Evolutionary conservation across 208 protist species (phyloP).

Genomic region (Lotmaria passim): DNA sequence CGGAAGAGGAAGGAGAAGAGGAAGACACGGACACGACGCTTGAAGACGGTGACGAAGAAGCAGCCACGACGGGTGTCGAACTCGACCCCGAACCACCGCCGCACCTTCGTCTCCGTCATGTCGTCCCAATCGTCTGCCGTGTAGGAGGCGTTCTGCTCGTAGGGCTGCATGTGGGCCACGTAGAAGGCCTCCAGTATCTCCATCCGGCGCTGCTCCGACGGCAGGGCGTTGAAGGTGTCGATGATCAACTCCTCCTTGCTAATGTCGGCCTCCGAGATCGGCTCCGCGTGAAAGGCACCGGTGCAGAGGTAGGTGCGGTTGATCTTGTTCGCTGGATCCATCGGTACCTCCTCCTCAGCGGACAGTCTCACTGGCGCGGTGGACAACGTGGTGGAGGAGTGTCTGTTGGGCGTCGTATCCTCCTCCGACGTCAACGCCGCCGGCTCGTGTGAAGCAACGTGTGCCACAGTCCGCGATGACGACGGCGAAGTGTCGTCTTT

Average conservation of each 20-base stretch:
- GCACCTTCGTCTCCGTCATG: slow-evolving; percentile 40
- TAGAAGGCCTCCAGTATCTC: slow-evolving; percentile 53
- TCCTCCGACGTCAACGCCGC: neutral
- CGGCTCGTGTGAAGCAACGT: neutral
- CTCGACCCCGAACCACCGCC: slow-evolving; percentile 39
- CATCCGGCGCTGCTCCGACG: slow-evolving; percentile 35
- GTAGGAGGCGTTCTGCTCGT: slow-evolving; percentile 50
- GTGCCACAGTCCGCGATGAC: slow-evolving; percentile 2
- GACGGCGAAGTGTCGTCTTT: neutral
- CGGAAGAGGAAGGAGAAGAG: slow-evolving; percentile 59
- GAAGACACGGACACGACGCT: slow-evolving; percentile 48
- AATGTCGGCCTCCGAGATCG: slow-evolving; percentile 38
- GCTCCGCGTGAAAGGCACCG: slow-evolving; percentile 37
- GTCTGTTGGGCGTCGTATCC: neutral
- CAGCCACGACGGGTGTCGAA: slow-evolving; percentile 47
- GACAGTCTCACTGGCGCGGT: neutral
- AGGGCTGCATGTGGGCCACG: slow-evolving; percentile 51
- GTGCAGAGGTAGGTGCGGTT: slow-evolving; percentile 39
- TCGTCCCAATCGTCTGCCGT: slow-evolving; percentile 64
- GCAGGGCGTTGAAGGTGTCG: slow-evolving; percentile 51
- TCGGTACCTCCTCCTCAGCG: slow-evolving; percentile 15
- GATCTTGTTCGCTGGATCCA: slow-evolving; percentile 13
- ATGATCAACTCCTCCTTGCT: slow-evolving; percentile 40
- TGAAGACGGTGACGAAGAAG: slow-evolving; percentile 53
- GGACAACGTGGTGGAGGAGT: neutral